Percentiles rank a stretch among this genome's conserved stretches.
These are phyloP conservation scores for Arthrobotrys pseudoclavata DNA, from an alignment of 2,329 filamentous ascomycete genomes.

Conservation along the genomic window DNA sequence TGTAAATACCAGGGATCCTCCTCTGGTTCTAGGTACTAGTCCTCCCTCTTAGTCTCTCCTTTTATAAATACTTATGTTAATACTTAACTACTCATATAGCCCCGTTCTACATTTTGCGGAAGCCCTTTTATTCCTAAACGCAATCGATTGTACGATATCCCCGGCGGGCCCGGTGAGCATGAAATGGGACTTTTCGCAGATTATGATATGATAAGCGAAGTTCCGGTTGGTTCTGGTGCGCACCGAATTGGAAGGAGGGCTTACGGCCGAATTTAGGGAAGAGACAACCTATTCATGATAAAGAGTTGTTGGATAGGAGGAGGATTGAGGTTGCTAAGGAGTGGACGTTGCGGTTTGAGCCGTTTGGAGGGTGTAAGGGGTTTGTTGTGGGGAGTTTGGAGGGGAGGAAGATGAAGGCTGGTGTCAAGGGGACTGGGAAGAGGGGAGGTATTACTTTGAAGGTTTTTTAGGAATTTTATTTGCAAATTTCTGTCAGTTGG, in stretches of 20 bases:
- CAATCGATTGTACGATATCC: too few relatives aligned
- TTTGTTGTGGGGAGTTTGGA: conserved; percentile 6
- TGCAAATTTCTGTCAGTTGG: too few relatives aligned
- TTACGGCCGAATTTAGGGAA: not conserved
- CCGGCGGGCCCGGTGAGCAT: not conserved
- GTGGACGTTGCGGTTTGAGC: conserved; percentile 18
- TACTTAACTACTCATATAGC: too few relatives aligned
- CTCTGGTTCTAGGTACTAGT: too few relatives aligned
- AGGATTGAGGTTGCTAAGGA: conserved; percentile 17
- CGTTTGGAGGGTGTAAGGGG: not conserved
- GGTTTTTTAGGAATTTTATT: not conserved
- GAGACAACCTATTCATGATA: conserved; percentile 10
- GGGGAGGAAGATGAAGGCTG: not conserved
- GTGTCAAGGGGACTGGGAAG: not conserved
- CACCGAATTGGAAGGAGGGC: not conserved
- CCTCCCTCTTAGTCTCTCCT: too few relatives aligned
- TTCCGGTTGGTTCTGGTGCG: not conserved
- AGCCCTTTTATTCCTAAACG: too few relatives aligned
- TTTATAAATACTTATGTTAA: too few relatives aligned
- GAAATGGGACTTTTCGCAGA: not conserved
- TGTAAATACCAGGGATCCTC: too few relatives aligned
- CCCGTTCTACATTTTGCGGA: too few relatives aligned
- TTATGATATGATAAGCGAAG: not conserved
- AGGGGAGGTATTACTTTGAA: not conserved
- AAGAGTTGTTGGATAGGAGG: conserved; percentile 8